Evolutionary conservation across 2,329 filamentous ascomycete species (phyloP), one percentile per base, ranked within the genome.

Genomic region (Thelonectria olida): DNA sequence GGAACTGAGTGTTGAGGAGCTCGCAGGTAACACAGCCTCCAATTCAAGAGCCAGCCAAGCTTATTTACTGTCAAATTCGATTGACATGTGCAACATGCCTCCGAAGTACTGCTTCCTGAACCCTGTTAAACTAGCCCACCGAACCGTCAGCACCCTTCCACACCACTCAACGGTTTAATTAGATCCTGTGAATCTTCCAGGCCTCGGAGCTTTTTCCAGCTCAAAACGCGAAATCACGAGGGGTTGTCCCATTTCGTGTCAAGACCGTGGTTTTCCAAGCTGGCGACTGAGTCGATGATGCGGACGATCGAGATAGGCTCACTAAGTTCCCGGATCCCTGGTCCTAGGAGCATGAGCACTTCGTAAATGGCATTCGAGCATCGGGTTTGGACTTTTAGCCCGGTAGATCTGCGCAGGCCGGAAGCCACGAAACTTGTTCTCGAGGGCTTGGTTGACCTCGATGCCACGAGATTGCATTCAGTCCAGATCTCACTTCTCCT

Each of bases 271-370:
- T 15, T 34, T 4, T 15, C 17, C 6, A 9, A 20, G n/a, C n/a
- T n/a, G n/a, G n/a, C n/a, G n/a, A n/a, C n/a, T 39, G n/a, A 20
- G 44, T 54, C 27, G 42, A 55, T 48, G 53, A 55, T 55, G 53
- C 31, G 22, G 25, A 31, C 25, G 23, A 52, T 52, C 36, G 20
- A 45, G 39, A 22, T 55, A 36, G 36, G n/a, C 23, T 45, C 23
- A 17, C 36, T 25, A 39, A 27, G 31, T 47, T 39, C 42, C 42
- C 42, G 42, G 12, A 45, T 23, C 15, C 42, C 20, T 45, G 20
- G 42, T 25, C 22, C 42, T 27, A n/a, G 22, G n/a, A 45, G 17
- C 20, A n/a, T 45, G 9, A 42, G 9, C 39, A 10, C 17, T n/a
- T 27, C 6, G 9, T 9, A 44, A 25, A 23, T 22, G 20, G 4